phyloP scores from a whole-genome alignment of 352 stramenopile species.

The Globisporangium canariense region DNA sequence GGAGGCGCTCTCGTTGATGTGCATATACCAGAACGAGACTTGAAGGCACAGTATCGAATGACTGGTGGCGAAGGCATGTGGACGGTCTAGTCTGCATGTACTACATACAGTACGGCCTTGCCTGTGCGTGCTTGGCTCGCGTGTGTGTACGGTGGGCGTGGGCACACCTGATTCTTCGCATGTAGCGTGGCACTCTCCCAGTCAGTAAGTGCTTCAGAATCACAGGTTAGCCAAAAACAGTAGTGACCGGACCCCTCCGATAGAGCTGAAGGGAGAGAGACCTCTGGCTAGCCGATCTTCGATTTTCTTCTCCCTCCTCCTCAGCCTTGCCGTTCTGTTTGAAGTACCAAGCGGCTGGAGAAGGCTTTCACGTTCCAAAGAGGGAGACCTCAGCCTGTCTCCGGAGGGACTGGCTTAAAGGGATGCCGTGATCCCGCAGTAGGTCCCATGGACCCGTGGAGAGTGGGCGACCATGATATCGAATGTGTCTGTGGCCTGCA shows the following conservation, averaged over 20 bases:
- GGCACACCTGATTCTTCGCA: not conserved
- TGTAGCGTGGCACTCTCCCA: not conserved
- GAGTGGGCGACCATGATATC: not conserved
- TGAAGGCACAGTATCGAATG: too few species aligned
- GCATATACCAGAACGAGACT: too few species aligned
- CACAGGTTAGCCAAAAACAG: not conserved
- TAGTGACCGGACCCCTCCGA: too few species aligned
- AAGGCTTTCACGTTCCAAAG: not conserved
- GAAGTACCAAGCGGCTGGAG: not conserved
- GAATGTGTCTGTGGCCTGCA: not conserved
- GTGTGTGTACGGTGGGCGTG: not conserved
- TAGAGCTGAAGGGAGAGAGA: not conserved
- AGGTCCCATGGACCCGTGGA: not conserved
- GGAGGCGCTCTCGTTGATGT: too few species aligned
- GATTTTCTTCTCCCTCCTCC: not conserved
- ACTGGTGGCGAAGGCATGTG: too few species aligned
- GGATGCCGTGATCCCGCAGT: not conserved
- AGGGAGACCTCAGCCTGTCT: not conserved
- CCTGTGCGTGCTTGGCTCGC: not conserved
- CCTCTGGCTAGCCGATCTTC: not conserved
- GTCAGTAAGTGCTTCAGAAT: not conserved
- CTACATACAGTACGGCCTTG: too few species aligned
- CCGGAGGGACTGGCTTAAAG: not conserved
- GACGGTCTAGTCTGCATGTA: too few species aligned
- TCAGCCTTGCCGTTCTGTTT: not conserved